phyloP scores from a whole-genome alignment of 2,329 filamentous ascomycete species.

The Davidsoniella virescens region DNA sequence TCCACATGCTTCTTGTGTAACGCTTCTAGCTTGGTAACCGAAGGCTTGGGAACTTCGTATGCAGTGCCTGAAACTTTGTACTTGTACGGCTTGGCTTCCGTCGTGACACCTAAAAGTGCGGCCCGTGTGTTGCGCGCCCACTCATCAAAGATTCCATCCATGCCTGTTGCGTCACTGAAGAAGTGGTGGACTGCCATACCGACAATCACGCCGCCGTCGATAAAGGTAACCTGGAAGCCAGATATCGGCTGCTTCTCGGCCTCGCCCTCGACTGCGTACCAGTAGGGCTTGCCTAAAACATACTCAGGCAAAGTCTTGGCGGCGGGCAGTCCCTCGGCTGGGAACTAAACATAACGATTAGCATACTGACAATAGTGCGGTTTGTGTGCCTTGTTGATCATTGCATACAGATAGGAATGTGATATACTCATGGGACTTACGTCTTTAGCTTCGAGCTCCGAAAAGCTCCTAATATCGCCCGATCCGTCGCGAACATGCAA shows the following conservation, averaged over 20 bases:
- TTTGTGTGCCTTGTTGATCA: not conserved
- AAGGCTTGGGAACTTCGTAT: constrained; percentile 6
- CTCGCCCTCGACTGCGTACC: not conserved
- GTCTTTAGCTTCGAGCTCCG: constrained; percentile 6
- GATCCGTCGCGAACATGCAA: not conserved
- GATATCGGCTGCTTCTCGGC: not conserved
- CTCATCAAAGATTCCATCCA: not conserved
- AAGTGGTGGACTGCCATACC: not conserved
- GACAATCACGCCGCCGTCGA: constrained; percentile 5
- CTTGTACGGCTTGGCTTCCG: not conserved
- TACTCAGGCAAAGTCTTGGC: constrained; percentile 3
- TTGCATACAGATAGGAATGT: not conserved
- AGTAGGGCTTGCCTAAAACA: not conserved
- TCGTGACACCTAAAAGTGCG: not conserved
- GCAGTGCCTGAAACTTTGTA: constrained; percentile 4
- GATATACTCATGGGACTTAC: constrained; percentile 1
- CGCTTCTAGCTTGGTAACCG: not conserved
- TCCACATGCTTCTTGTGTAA: not conserved
- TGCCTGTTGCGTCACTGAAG: constrained; percentile 3
- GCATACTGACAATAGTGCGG: too few species aligned
- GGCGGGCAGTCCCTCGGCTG: not conserved
- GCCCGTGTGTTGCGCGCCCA: constrained; percentile 2
- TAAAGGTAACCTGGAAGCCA: constrained; percentile 7
- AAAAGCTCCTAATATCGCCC: not conserved
- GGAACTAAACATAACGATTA: not conserved